Evolutionary conservation across 2,329 filamentous ascomycete species (phyloP).

Genomic region (Helotiales sp.): DNA sequence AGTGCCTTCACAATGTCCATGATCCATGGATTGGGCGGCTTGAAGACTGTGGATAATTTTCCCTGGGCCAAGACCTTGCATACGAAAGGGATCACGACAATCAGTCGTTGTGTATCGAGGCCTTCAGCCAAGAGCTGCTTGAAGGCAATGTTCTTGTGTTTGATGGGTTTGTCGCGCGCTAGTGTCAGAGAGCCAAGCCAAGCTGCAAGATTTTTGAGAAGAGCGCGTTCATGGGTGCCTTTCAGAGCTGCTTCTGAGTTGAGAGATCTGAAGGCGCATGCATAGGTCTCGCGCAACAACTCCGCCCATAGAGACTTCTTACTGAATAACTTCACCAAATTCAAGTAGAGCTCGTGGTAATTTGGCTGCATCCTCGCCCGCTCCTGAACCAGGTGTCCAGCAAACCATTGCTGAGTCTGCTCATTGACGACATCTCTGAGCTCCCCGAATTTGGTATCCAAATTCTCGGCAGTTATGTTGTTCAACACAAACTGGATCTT

Average conservation of each 20-base stretch:
- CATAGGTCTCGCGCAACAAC: constrained; percentile 89
- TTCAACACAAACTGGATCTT: constrained; percentile 95
- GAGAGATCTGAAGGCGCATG: constrained; percentile 80
- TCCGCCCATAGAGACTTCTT: constrained; percentile 80
- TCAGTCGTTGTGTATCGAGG: constrained; percentile 85
- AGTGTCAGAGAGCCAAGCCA: constrained; percentile 95
- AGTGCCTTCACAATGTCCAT: constrained; percentile 93
- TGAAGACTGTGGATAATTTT: constrained; percentile 82
- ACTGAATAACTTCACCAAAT: constrained; percentile 81
- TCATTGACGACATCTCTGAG: constrained; percentile 76
- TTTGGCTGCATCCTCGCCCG: constrained; percentile 97
- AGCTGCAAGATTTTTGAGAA: constrained; percentile 88
- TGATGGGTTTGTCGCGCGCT: constrained; percentile 91
- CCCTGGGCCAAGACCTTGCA: constrained; percentile 93
- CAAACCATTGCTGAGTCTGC: constrained; percentile 94
- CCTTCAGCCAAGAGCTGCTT: constrained; percentile 93
- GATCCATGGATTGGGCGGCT: constrained; percentile 93
- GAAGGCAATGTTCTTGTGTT: constrained; percentile 95
- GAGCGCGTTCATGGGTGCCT: constrained; percentile 78
- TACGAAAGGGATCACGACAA: constrained; percentile 94
- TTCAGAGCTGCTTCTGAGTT: constrained; percentile 87
- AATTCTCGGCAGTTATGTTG: constrained; percentile 89
- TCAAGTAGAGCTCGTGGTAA: constrained; percentile 90
- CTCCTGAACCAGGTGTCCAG: constrained; percentile 90
- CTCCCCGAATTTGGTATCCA: constrained; percentile 81